Percentiles rank a stretch among this genome's conserved stretches.
phyloP scores from a whole-genome alignment of 1,284 basidiomycete genomes.

The Heterobasidion annosum region DNA sequence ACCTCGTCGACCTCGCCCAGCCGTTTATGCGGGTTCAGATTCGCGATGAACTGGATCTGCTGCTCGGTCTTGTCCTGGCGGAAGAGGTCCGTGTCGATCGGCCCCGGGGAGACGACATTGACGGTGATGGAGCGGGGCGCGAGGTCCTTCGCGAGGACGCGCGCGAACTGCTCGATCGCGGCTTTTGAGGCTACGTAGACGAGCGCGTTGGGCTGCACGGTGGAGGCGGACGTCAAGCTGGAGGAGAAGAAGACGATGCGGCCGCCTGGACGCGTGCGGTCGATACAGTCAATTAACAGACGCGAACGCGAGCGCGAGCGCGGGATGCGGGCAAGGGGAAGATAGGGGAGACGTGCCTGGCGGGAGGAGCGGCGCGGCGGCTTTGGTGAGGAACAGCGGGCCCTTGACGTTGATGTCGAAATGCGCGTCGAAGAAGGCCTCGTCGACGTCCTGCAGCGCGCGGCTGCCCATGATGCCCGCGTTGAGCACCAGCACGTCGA shows the following conservation, averaged over 20 bases:
- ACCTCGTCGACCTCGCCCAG: slow-evolving; percentile 41
- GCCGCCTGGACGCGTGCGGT: slow-evolving; percentile 26
- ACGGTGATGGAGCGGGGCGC: slow-evolving; percentile 37
- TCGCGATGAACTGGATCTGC: slow-evolving; percentile 31
- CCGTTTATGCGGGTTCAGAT: slow-evolving; percentile 29
- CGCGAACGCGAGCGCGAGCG: too few relatives aligned
- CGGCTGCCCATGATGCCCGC: slow-evolving; percentile 43
- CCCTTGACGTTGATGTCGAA: slow-evolving; percentile 49
- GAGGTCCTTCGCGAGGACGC: slow-evolving; percentile 41
- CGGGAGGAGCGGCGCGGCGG: slow-evolving; percentile 30
- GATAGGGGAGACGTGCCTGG: slow-evolving; percentile 25
- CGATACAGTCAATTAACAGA: background rate
- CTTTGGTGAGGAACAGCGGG: slow-evolving; percentile 45
- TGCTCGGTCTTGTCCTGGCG: slow-evolving; percentile 34
- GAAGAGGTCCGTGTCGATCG: slow-evolving; percentile 38
- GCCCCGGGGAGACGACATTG: slow-evolving; percentile 42
- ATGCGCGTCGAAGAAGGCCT: slow-evolving; percentile 37
- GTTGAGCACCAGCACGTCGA: slow-evolving; percentile 51
- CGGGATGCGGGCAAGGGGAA: background rate
- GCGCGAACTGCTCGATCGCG: slow-evolving; percentile 40
- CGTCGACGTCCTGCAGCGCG: slow-evolving; percentile 35
- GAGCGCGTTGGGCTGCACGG: slow-evolving; percentile 32
- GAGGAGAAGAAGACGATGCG: slow-evolving; percentile 44
- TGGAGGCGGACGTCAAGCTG: slow-evolving; percentile 29
- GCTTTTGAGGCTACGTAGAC: slow-evolving; percentile 42